Conservation (phyloP, 169 alveolate species). For the Perkinsus marinus region DNA sequence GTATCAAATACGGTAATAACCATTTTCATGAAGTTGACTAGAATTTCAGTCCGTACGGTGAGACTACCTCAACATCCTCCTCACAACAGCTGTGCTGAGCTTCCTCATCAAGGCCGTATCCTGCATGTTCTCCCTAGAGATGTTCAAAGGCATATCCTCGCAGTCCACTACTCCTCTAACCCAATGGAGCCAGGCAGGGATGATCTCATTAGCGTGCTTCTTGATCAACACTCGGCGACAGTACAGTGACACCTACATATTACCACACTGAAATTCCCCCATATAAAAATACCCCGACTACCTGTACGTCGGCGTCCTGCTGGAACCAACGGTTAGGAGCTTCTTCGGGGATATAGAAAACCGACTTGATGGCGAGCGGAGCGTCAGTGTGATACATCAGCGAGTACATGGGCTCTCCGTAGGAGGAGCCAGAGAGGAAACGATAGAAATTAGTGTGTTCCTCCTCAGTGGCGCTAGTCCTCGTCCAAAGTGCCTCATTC, state of each 20-base stretch:
- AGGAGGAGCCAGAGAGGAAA: constrained; percentile 42
- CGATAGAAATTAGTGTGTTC: constrained; percentile 76
- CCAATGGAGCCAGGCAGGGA: constrained; percentile 87
- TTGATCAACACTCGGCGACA: constrained; percentile 73
- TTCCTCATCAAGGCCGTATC: constrained; percentile 55
- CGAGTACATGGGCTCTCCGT: constrained; percentile 62
- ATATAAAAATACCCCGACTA: not conserved
- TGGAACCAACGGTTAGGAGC: constrained; percentile 74
- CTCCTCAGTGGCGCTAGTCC: constrained; percentile 70
- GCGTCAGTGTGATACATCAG: constrained; percentile 77
- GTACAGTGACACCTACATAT: constrained; percentile 37
- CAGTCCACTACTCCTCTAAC: constrained; percentile 93
- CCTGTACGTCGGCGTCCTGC: constrained; percentile 51
- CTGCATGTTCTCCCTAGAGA: constrained; percentile 86
- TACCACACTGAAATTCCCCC: too few relatives aligned
- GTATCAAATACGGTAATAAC: too few relatives aligned
- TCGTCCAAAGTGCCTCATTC: constrained; percentile 68
- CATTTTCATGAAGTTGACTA: too few relatives aligned
- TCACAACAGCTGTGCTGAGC: constrained; percentile 73
- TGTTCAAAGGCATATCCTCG: constrained; percentile 90
- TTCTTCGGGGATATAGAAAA: constrained; percentile 53
- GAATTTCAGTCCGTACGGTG: too few relatives aligned
- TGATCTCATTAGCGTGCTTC: constrained; percentile 70
- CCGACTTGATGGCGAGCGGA: constrained; percentile 79
- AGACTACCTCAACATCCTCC: constrained; percentile 45